phyloP scores from a whole-genome alignment of 2,329 filamentous ascomycete genomes.

The Neurospora crassa region DNA sequence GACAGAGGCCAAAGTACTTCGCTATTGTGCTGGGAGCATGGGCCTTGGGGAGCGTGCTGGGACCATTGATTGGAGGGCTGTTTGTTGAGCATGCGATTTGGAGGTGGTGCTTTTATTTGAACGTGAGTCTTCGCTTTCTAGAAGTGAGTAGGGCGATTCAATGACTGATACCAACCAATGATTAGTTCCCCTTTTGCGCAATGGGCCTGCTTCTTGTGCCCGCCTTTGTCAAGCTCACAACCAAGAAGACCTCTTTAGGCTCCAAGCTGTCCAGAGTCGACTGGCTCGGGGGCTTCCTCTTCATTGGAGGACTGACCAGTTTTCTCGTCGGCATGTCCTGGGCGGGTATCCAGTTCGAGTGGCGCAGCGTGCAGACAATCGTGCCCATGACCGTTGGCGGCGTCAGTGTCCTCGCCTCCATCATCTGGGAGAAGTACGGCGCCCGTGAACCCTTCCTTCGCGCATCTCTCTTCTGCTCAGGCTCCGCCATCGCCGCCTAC shows the following conservation, averaged over 20 bases:
- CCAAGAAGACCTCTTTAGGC: conserved; percentile 21
- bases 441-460: conserved; percentile 25
- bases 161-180: background rate
- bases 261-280: conserved; percentile 33
- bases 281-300: conserved; percentile 34
- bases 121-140: conserved; percentile 14
- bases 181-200: conserved; percentile 30
- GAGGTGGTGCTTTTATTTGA: conserved; percentile 40
- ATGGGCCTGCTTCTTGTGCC: conserved; percentile 30
- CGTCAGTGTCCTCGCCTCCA: conserved; percentile 27
- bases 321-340: conserved; percentile 39
- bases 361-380: conserved; percentile 30
- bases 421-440: conserved; percentile 26
- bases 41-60: conserved; percentile 31
- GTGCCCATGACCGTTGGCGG: conserved; percentile 34
- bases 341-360: conserved; percentile 34
- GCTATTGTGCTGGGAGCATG: conserved; percentile 28
- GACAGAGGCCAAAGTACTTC: conserved; percentile 32
- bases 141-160: background rate
- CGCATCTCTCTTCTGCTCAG: conserved; percentile 21
- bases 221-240: conserved; percentile 31
- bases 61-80: conserved; percentile 29
- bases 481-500: conserved; percentile 22
- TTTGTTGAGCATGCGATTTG: conserved; percentile 29
- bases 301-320: conserved; percentile 32